A percentile compares a stretch with the other conserved stretches of the same genome.
phyloP scores from a whole-genome alignment of 1,139 yeast genomes.

The Geotrichum armillariae region DNA sequence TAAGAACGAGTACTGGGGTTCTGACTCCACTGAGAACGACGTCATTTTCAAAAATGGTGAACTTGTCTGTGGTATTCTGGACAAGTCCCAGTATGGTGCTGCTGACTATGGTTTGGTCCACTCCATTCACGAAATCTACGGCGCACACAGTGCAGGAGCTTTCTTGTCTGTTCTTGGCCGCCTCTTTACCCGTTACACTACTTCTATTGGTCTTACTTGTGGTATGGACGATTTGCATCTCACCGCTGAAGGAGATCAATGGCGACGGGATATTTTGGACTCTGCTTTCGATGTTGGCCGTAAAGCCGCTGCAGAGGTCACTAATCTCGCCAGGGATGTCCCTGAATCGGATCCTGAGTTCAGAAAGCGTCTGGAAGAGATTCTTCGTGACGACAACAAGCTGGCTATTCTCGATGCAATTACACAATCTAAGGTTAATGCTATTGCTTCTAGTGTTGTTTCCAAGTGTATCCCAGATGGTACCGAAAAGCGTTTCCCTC shows the following conservation, averaged over 20 bases:
- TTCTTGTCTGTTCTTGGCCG: constrained; percentile 89
- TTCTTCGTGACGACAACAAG: constrained; percentile 89
- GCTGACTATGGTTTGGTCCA: constrained; percentile 96
- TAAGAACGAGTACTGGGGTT: constrained; percentile 94
- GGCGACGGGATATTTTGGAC: constrained; percentile 82
- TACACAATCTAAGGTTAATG: constrained; percentile 88
- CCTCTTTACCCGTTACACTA: constrained; percentile 89
- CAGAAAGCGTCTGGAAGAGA: constrained; percentile 85
- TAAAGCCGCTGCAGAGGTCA: constrained; percentile 91
- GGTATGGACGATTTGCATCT: constrained; percentile 99
- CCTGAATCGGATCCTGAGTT: constrained; percentile 71
- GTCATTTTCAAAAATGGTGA: constrained; percentile 88
- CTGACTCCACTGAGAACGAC: constrained; percentile 75
- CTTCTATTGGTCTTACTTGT: constrained; percentile 93
- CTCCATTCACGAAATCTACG: constrained; percentile 93
- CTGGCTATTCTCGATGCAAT: constrained; percentile 95
- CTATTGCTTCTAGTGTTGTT: constrained; percentile 91
- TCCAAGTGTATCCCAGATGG: constrained; percentile 95
- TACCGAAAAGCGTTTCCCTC: constrained; percentile 92
- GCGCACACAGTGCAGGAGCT: constrained; percentile 87
- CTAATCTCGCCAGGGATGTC: constrained; percentile 66
- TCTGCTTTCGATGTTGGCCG: constrained; percentile 82
- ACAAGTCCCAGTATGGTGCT: constrained; percentile 98
- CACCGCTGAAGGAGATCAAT: constrained; percentile 83
- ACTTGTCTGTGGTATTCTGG: constrained; percentile 86